Evolutionary conservation across 2,329 filamentous ascomycete species (phyloP), one percentile per base, ranked within the genome.

Genomic region (Pyricularia sp.): DNA sequence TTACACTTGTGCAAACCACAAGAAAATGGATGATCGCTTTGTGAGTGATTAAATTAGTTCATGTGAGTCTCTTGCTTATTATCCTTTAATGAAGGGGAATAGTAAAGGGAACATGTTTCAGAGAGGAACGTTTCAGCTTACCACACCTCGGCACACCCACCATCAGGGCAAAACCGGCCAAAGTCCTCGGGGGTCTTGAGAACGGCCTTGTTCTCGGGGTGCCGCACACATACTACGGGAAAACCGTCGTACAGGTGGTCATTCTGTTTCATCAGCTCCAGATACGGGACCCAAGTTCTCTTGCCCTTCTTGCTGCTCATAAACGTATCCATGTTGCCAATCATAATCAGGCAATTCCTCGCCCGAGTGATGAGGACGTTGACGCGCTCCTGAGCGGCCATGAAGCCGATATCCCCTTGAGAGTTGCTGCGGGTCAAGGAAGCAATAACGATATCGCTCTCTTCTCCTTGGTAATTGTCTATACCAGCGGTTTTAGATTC

Each of bases 401-500:
- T 87, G 75, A 93, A 93, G 0, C 91, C 91, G 33, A 93, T 91
- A 1, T 92, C 87, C 0, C 86, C 84, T 0, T 74, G 73, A 0
- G 73, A 69, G 71, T 93, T 93, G 75, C 90, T 90, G 4, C 91
- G 80, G 0, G 89, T 92, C 12, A 93, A 76, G 0, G 88, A 90
- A 0, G 81, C 85, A 9, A 94, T 84, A 0, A 93, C 88, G 20
- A 94, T 89, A 1, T 93, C 86, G 55, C 86, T 88, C 71, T 94
- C 91, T 73, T 93, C 91, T 1, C 91, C 90, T 75, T 93, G 91
- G 69, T 91, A 94, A 70, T 93, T 93, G 71, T 93, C 90, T 89
- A 70, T 25, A n/a, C n/a, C n/a, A 28, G 11, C 65, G 25, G 64
- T 58, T 26, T 42, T 11, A n/a, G 50, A 3, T 25, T 4, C 17